These are phyloP conservation scores for Achaetomium macrosporum DNA, from an alignment of 2,329 filamentous ascomycete genomes.

Conservation along the genomic window DNA sequence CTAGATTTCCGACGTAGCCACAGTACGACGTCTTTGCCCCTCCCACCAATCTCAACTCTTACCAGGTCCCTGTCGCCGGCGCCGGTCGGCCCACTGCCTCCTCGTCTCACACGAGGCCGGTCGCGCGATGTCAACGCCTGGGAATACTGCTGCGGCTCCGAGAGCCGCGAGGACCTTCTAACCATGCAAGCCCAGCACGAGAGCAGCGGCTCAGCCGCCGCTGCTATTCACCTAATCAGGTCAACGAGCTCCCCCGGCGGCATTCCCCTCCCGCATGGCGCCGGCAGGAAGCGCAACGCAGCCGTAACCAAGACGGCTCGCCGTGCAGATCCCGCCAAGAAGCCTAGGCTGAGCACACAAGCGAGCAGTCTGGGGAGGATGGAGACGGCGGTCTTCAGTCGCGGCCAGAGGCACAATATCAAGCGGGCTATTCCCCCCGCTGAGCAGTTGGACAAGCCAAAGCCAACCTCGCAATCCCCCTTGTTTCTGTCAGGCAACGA, in stretches of 20 bases:
- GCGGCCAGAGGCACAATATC: conserved; percentile 34
- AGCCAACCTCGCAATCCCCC: conserved; percentile 34
- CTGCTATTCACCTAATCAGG: conserved; percentile 74
- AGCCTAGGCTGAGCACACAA: conserved; percentile 55
- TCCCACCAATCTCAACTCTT: neutral
- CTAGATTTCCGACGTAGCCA: neutral
- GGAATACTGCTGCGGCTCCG: conserved; percentile 84
- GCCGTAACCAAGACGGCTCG: conserved; percentile 28
- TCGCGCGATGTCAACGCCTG: conserved; percentile 84
- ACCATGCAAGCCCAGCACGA: conserved; percentile 75
- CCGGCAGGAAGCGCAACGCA: conserved; percentile 56
- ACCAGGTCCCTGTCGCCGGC: neutral
- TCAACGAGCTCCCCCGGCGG: conserved; percentile 54
- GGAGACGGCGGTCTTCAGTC: conserved; percentile 38
- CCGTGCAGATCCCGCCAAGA: conserved; percentile 44
- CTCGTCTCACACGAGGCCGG: conserved; percentile 58
- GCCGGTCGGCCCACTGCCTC: conserved; percentile 38
- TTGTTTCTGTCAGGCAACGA: conserved; percentile 54
- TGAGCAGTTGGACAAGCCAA: conserved; percentile 29
- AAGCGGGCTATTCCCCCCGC: neutral
- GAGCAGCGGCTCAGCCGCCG: conserved; percentile 70
- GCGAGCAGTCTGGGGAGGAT: conserved; percentile 58
- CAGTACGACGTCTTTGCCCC: conserved; percentile 19
- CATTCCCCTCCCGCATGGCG: conserved; percentile 47
- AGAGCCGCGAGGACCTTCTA: conserved; percentile 66